Evolutionary conservation across 2,329 filamentous ascomycete genomes (phyloP).

Genomic region (Phaeomoniella chlamydospora): DNA sequence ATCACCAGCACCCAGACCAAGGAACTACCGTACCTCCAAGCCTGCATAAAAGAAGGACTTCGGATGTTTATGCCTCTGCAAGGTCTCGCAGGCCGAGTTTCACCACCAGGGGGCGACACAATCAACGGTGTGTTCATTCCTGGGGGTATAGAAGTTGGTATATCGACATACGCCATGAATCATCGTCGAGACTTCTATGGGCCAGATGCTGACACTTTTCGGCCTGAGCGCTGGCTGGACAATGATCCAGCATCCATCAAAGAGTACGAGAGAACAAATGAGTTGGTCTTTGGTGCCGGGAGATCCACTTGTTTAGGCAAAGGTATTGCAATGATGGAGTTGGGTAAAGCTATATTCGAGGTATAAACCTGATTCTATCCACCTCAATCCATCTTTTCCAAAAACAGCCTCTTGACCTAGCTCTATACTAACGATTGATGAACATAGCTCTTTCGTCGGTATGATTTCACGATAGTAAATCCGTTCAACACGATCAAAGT

Average conservation of each 20-base stretch:
- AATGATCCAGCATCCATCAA: neutral
- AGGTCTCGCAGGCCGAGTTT: neutral
- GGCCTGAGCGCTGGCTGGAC: slow-evolving; percentile 29
- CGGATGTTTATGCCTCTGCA: slow-evolving; percentile 9
- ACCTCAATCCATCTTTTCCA: no score
- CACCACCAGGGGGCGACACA: neutral
- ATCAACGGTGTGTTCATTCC: slow-evolving; percentile 2
- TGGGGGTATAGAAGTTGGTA: neutral
- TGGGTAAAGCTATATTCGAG: slow-evolving; percentile 4
- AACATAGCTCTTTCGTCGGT: no score
- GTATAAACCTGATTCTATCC: no score
- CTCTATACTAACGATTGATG: no score
- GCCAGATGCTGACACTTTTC: slow-evolving; percentile 4
- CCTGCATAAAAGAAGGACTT: slow-evolving; percentile 13
- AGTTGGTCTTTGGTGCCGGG: slow-evolving; percentile 4
- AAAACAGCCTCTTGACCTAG: no score
- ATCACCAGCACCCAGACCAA: slow-evolving; percentile 2
- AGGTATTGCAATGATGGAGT: slow-evolving; percentile 3
- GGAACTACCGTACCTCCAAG: slow-evolving; percentile 13
- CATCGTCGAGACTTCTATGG: slow-evolving; percentile 7
- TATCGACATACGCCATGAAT: slow-evolving; percentile 22
- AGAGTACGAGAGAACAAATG: slow-evolving; percentile 2
- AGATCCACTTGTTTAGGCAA: slow-evolving; percentile 3
- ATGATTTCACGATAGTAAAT: no score
- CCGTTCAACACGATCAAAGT: no score